Evolutionary conservation across 306 rosid species (phyloP).

Genomic region (Gastrolobium villosum): DNA sequence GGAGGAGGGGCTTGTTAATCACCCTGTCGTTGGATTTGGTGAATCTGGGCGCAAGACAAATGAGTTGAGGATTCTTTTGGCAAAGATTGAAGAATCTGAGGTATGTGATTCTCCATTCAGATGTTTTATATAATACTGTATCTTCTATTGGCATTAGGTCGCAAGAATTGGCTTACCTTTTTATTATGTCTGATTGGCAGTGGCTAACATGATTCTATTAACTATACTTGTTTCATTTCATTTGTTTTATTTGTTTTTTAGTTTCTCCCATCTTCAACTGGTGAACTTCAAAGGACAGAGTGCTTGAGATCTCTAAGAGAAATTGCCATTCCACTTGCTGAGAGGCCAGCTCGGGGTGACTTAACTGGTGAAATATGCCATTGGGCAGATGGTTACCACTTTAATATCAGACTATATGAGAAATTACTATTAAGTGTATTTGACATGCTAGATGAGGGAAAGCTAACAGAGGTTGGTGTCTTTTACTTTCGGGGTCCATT

Average conservation of each 20-base stretch:
- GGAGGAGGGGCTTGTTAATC: conserved; percentile 97
- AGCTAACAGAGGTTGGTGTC: conserved; percentile 87
- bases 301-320: conserved; percentile 93
- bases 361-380: conserved; percentile 99
- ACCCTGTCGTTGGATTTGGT: conserved; percentile 91
- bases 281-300: conserved; percentile 95
- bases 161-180: conserved; percentile 39
- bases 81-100: conserved; percentile 98
- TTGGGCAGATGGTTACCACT: conserved; percentile 97
- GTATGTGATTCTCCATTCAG: conserved; percentile 52
- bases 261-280: conserved; percentile 86
- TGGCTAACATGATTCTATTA: conserved; percentile 38
- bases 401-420: conserved; percentile 92
- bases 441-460: conserved; percentile 98
- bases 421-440: conserved; percentile 91
- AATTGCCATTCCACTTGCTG: conserved; percentile 85
- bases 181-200: conserved; percentile 36
- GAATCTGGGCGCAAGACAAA: conserved; percentile 92
- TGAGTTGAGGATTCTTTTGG: conserved; percentile 90
- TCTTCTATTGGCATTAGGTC: conserved; percentile 24
- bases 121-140: conserved; percentile 38
- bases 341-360: conserved; percentile 99
- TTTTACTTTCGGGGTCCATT: conserved; percentile 45
- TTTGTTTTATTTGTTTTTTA: conserved; percentile 53
- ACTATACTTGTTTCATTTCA: conserved; percentile 16